Evolutionary conservation across 2,329 filamentous ascomycete genomes (phyloP).

Genomic region (Phialemonium atrogriseum): DNA sequence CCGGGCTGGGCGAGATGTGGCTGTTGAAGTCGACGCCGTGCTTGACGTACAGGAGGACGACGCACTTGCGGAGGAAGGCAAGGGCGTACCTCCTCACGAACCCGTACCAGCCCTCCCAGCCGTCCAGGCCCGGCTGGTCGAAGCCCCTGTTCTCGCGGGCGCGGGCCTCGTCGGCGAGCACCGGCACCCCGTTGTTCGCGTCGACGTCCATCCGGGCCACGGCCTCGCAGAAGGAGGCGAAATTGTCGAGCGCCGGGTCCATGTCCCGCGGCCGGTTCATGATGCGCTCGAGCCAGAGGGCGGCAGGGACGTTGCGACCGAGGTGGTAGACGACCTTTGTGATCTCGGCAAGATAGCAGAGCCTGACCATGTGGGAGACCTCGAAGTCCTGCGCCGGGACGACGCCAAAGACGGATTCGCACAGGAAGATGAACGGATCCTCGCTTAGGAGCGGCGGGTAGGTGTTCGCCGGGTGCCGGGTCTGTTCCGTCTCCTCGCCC

Average conservation of each 20-base stretch:
- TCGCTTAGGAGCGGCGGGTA: conserved; percentile 54
- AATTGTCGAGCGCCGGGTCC: conserved; percentile 42
- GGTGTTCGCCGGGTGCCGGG: conserved; percentile 32
- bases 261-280: conserved; percentile 29
- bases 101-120: conserved; percentile 44
- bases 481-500: conserved; percentile 30
- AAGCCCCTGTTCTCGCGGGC: conserved; percentile 37
- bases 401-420: conserved; percentile 67
- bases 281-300: conserved; percentile 39
- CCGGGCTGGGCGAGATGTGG: conserved; percentile 52
- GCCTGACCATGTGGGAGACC: conserved; percentile 67
- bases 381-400: conserved; percentile 61
- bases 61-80: conserved; percentile 79
- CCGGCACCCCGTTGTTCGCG: conserved; percentile 19
- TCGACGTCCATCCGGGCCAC: conserved; percentile 37
- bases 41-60: conserved; percentile 77
- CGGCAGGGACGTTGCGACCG: conserved; percentile 43
- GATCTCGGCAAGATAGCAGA: conserved; percentile 88
- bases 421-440: conserved; percentile 74
- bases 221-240: conserved; percentile 45
- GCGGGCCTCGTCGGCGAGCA: conserved; percentile 18
- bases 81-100: conserved; percentile 77
- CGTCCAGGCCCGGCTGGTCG: conserved; percentile 45
- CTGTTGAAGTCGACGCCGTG: conserved; percentile 82
- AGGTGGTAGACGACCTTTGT: conserved; percentile 66